A percentile compares a stretch with the other conserved stretches of the same genome.
Evolutionary conservation across 768 basidiomycete species (phyloP).

Genomic region (Mycena leptocephala): DNA sequence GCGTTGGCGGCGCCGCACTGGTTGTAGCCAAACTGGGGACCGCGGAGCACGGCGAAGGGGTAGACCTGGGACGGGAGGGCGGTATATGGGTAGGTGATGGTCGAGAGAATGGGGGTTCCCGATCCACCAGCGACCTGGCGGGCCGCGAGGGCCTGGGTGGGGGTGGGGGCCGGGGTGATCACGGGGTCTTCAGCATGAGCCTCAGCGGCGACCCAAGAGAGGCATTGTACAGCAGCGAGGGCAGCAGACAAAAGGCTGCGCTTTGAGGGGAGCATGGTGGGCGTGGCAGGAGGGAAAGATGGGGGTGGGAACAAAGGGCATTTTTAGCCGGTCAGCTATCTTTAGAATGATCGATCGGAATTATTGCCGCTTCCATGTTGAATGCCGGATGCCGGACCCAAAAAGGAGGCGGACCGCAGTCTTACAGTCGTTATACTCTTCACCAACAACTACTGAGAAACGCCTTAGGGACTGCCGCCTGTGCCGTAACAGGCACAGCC

Average conservation of each 20-base stretch:
- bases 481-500: neutral
- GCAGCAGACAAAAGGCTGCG: constrained; percentile 15
- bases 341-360: neutral
- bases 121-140: constrained; percentile 29
- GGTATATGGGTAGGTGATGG: constrained; percentile 21
- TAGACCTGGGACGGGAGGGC: constrained; percentile 31
- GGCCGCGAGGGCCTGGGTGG: constrained; percentile 24
- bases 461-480: neutral
- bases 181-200: neutral
- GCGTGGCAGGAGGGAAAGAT: neutral
- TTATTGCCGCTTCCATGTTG: neutral
- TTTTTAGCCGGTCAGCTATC: neutral
- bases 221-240: constrained; percentile 5
- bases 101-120: constrained; percentile 27
- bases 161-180: constrained; percentile 18
- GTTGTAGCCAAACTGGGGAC: constrained; percentile 31
- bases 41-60: constrained; percentile 31
- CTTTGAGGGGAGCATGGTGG: constrained; percentile 28
- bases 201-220: constrained; percentile 21
- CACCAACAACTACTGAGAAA: neutral
- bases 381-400: neutral
- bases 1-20: constrained; percentile 29
- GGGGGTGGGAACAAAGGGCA: neutral
- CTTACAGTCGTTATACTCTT: neutral
- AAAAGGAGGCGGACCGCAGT: neutral